These are phyloP conservation scores for Exophiala sp. DNA, from an alignment of 2,329 filamentous ascomycete genomes.

Conservation along the genomic window DNA sequence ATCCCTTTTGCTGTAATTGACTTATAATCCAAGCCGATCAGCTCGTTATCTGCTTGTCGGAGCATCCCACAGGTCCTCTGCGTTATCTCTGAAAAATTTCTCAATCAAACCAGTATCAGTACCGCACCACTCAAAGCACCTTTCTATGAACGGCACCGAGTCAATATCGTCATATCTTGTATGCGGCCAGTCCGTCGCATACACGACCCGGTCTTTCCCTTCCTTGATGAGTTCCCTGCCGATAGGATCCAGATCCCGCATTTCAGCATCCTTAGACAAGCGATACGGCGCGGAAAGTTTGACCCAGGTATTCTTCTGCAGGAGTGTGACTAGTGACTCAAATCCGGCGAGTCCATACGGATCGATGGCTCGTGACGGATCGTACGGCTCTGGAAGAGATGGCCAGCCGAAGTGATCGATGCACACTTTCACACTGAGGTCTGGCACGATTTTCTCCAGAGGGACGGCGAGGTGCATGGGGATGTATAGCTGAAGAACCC, in stretches of 20 bases:
- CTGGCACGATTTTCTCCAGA: conserved; percentile 49
- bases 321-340: conserved; percentile 45
- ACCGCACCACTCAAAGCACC: conserved; percentile 52
- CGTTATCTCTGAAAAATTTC: conserved; percentile 55
- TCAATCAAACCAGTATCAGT: conserved; percentile 25
- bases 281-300: conserved; percentile 61
- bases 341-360: conserved; percentile 52
- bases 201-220: conserved; percentile 50
- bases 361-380: conserved; percentile 30
- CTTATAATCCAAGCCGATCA: no score
- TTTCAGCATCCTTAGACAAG: conserved; percentile 44
- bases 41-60: not conserved
- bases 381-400: conserved; percentile 31
- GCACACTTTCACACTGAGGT: conserved; percentile 45
- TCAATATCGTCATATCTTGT: conserved; percentile 59
- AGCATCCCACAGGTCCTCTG: conserved; percentile 49
- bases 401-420: conserved; percentile 60
- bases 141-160: conserved; percentile 53
- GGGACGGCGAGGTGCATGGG: conserved; percentile 49
- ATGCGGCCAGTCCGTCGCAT: conserved; percentile 64
- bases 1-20: no score
- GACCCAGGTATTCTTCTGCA: conserved; percentile 49
- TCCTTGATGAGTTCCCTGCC: conserved; percentile 48
- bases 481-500: conserved; percentile 59
- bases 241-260: conserved; percentile 48